Conservation (phyloP, 768 basidiomycete genomes). For the Lanmaoa rubissima region DNA sequence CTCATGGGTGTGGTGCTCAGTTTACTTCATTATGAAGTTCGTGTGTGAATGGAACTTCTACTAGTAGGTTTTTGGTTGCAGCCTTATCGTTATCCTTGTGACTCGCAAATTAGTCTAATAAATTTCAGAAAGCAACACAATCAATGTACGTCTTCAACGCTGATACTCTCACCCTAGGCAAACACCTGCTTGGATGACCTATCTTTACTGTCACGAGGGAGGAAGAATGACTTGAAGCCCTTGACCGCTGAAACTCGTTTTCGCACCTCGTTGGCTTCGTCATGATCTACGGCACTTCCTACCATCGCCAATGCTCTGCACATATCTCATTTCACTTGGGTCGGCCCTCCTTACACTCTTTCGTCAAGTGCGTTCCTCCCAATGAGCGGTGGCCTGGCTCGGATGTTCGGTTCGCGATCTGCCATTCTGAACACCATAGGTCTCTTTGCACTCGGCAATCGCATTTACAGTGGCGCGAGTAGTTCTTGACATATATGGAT, state of each 20-base stretch:
- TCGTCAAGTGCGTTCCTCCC: too few relatives aligned
- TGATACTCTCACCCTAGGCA: not conserved
- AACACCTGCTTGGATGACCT: not conserved
- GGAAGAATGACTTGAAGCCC: not conserved
- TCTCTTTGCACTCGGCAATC: constrained; percentile 40
- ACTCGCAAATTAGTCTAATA: too few relatives aligned
- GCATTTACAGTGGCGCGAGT: constrained; percentile 38
- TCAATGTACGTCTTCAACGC: not conserved
- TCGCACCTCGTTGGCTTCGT: too few relatives aligned
- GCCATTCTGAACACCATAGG: constrained; percentile 21
- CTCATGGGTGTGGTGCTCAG: not conserved
- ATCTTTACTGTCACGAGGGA: not conserved
- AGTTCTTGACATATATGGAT: not conserved
- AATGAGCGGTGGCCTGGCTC: too few relatives aligned
- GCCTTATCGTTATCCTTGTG: not conserved
- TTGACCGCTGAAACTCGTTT: not conserved
- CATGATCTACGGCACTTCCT: too few relatives aligned
- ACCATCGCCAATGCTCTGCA: too few relatives aligned
- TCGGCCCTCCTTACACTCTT: too few relatives aligned
- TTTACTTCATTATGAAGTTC: not conserved
- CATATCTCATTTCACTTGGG: too few relatives aligned
- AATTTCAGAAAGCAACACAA: not conserved
- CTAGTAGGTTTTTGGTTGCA: not conserved
- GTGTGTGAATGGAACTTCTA: not conserved
- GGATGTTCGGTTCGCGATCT: not conserved